phyloP scores from a whole-genome alignment of 202 grass and related monocot genomes.

The Dendrocalamus latiflorus region DNA sequence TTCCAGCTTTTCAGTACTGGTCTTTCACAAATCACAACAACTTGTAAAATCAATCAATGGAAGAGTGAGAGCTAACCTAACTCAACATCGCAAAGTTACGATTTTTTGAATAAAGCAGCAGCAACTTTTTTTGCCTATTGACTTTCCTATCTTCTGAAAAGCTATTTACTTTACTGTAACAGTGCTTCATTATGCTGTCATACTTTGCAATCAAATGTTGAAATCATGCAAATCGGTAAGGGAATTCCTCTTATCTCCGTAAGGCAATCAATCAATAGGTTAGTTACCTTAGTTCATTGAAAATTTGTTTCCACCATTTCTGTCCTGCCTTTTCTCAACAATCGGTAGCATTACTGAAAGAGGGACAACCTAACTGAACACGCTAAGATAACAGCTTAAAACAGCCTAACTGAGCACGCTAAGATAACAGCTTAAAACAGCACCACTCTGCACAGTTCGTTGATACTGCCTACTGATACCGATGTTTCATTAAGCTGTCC shows the following conservation, averaged over 20 bases:
- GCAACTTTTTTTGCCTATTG: neutral
- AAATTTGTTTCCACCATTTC: neutral
- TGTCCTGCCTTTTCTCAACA: too few relatives aligned
- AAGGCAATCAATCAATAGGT: neutral
- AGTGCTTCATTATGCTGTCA: neutral
- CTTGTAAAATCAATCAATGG: constrained; percentile 16
- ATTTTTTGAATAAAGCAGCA: neutral
- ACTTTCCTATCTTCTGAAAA: constrained; percentile 11
- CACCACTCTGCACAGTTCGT: neutral
- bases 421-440: neutral
- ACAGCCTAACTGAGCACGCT: constrained; percentile 14
- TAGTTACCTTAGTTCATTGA: neutral
- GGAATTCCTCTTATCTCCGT: neutral
- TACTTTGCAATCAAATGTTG: neutral
- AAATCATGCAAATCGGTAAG: neutral
- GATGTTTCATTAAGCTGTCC: neutral
- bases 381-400: too few relatives aligned
- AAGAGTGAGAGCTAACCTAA: constrained; percentile 23
- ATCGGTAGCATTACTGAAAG: neutral
- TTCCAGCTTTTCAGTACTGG: constrained; percentile 26
- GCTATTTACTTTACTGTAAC: constrained; percentile 8
- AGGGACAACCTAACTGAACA: neutral
- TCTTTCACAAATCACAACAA: neutral
- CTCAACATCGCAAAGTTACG: neutral
- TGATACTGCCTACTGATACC: neutral